Base-by-base conservation (phyloP, 2,329 filamentous ascomycete genomes). In the Sclerotiophoma versabilis region DNA sequence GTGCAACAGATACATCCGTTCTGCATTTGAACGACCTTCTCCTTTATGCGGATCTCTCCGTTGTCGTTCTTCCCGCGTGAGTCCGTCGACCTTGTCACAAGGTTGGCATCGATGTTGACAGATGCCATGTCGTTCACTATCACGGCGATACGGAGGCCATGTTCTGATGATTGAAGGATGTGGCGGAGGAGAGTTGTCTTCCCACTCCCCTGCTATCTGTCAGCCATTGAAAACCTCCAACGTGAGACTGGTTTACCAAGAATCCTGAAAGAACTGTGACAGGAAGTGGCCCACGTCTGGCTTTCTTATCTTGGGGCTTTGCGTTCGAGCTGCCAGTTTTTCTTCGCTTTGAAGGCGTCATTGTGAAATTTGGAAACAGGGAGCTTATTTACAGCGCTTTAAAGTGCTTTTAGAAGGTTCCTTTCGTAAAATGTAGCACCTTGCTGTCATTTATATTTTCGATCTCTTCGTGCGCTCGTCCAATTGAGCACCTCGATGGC, bases 1-100 rank as follows among this genome's bases (percentile, higher is more conserved):
- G 88, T 91, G 63, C 89, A 92, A 77, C 88, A 92, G 64, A 92
- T 92, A 60, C 89, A 91, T 9, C 88, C 69, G 57, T 90, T 90
- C 64, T 90, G 86, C 49, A 90, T 80, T 9, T 86, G 83, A 14
- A 90, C 84, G 26, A 90, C 79, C 58, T 88, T 87, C 59, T 89
- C 85, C 32, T 87, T 76, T 0, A 83, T 84, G 2, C 82, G 83
- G 29, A 88, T 73, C 20, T 80, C 80, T 17, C 56, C 57, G 0
- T 44, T 45, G 5, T 37, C 39, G 4, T 45, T 32, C 37, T 60
- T 66, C 7, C 12, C 44, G 5, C 38, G 52, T 22, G 63, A 86
- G 81, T 54, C 53, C 19, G 38, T 52, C 2, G 61, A 56, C 1
- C 83, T 77, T 14, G 82, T 81, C 37, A 89, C 84, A 0, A 88